Evolutionary conservation across 2,329 filamentous ascomycete genomes (phyloP), one percentile per base, ranked within the genome.

Genomic region (Sporothrix humicola): DNA sequence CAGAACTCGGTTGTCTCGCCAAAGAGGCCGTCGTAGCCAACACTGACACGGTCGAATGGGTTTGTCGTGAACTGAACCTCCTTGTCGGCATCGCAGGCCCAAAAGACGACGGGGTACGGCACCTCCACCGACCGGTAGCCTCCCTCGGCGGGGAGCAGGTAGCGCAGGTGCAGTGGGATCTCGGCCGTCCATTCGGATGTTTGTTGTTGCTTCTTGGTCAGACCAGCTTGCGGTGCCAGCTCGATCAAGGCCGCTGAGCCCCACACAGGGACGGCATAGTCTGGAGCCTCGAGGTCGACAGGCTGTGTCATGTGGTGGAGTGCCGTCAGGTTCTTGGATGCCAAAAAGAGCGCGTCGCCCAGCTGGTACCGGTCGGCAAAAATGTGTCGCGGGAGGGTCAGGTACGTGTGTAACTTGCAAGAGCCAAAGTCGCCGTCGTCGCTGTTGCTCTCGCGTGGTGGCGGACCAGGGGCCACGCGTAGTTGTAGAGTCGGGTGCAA

Each of bases 331-430:
- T 97, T 93, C 78, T 97, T 94, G 0, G 93, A 95, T 3, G 89
- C 82, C 44, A 97, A 87, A 82, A 97, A 96, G 5, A 97, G 86
- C 0, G 87, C 82, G 80, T 95, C 93, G 31, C 85, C 86, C 74
- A 98, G 87, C 81, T 97, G 94, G 82, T 97, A 97, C 79, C 91
- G 91, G 84, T 98, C 95, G 54, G 92, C 89, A 82, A 98, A 98
- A 75, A 98, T 86, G 68, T 87, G 83, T 37, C 91, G 92, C 0
- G 95, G 95, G 2, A 98, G 88, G 0, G 93, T 97, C 37, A 97
- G 83, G 81, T 97, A 93, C 12, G 92, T 88, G 82, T 97, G 91
- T 0, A 95, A 85, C 17, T 87, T 87, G 81, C 95, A 98, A 3
- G 68, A 52, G 23, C 65, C 61, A 46, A 48, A 26, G 20, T 66